phyloP scores from a whole-genome alignment of 2,329 filamentous ascomycete species.

The Phyllosticta citriasiana region DNA sequence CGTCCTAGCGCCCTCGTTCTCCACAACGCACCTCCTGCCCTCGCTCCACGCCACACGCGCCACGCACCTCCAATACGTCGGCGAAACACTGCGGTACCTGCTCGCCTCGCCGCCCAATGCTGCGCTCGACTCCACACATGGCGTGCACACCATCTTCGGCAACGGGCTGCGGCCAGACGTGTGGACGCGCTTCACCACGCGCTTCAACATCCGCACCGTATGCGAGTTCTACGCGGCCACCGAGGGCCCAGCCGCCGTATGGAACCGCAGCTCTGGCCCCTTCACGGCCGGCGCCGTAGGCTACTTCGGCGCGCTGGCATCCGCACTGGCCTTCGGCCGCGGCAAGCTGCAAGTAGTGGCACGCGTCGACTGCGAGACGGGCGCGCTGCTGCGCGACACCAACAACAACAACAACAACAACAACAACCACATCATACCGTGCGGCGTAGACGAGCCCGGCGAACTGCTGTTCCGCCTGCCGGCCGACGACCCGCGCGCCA shows the following conservation, averaged over 20 bases:
- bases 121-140: constrained; percentile 47
- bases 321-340: background rate
- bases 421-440: background rate
- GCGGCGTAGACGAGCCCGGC: constrained; percentile 30
- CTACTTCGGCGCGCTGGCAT: background rate
- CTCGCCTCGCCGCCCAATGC: constrained; percentile 56
- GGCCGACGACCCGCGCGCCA: constrained; percentile 39
- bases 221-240: constrained; percentile 71
- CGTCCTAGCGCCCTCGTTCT: constrained; percentile 59
- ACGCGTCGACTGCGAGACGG: constrained; percentile 52
- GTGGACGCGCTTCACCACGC: constrained; percentile 54
- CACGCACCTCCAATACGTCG: constrained; percentile 67
- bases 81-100: constrained; percentile 66
- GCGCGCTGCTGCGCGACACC: constrained; percentile 50
- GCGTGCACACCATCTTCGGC: constrained; percentile 50
- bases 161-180: constrained; percentile 61
- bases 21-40: constrained; percentile 58
- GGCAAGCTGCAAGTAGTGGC: background rate
- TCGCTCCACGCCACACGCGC: constrained; percentile 59
- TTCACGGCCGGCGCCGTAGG: constrained; percentile 6
- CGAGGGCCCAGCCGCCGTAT: constrained; percentile 46
- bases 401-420: background rate
- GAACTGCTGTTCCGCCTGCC: constrained; percentile 62
- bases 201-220: constrained; percentile 53
- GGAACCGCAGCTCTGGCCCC: constrained; percentile 1